Base-by-base conservation (phyloP, 2,329 filamentous ascomycete genomes). In the Colletotrichum aenigma region DNA sequence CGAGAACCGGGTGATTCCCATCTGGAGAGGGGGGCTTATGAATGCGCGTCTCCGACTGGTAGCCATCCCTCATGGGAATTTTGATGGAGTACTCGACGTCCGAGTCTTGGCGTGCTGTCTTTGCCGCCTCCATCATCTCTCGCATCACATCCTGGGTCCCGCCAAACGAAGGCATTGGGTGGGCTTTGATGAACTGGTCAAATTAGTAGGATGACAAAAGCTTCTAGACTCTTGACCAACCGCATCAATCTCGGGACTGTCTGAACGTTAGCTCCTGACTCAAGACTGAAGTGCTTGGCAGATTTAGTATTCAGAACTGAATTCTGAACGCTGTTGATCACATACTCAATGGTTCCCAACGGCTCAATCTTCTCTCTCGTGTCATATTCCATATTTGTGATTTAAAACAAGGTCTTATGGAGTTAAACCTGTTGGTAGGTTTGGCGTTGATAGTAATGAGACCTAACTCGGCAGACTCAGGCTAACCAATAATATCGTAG, bases 1-100 rank as follows among this genome's bases (percentile, higher is more conserved):
- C 66, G 7, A 77, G 38, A 12, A 78, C 28, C 9, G 69, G 69
- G n/a, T 62, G 24, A 24, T 48, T 18, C 4, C 43, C 69, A 4
- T 48, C n/a, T 7, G 64, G 43, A 0, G 58, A 61, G 12, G 16
- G 9, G 10, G 58, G 58, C 32, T 61, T 61, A 0, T 61, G 58
- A 7, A 34, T 61, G n/a, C 28, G 58, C 6, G 30, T 61, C 18
- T 61, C 58, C 4, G 58, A 61, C 28, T 61, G 30, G 1, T 24
- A 61, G 28, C 58, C 30, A n/a, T 61, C 58, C 2, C 58, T 34
- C 58, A 61, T 61, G 18, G 58, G 3, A 3, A 61, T 61, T 21
- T 32, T 32, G 30, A 61, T 16, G 1, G 58, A 61, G 18, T 61
- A 61, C 4, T 61, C 58, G 30, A 32, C 6, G 7, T 32, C 28